Base-by-base conservation (phyloP, 805 yeast species). In the Torulaspora quercuum region DNA sequence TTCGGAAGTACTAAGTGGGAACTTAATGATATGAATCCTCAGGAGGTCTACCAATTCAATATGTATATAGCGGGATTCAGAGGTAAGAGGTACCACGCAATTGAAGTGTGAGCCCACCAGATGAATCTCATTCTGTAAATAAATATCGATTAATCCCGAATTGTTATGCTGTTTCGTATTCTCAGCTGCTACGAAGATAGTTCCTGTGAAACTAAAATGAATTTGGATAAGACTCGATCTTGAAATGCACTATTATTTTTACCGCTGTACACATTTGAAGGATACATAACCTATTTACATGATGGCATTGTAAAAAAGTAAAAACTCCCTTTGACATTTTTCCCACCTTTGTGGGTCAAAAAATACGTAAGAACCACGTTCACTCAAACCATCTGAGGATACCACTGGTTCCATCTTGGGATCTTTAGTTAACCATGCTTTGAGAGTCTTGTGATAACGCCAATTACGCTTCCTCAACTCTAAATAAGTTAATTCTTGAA, bases 331-430 rank as follows among this genome's bases (percentile, higher is more conserved):
- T 61, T 84, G 87, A 46, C 90, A 88, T 62, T 85, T 86, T 53
- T 87, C 95, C 99, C 99, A 92, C 44, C 84, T 78, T 49, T 81
- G 85, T 4, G 97, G 97, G 55, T 92, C 97, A 59, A 92, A 92
- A 61, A 92, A 90, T 15, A 89, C 80, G 58, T 92, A 92, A 7
- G 88, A 79, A 1, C 98, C 97, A 44, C 90, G 75, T 64, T 92
- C 98, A 37, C 89, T 86, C 14, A 57, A 37, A 22, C 69, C 73
- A 39, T 84, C 90, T 23, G 81, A 82, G 21, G 82, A 76, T 41
- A 87, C 85, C 10, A 85, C 75, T 1, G 97, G 96, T 60, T 90
- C 97, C 44, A 80, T 79, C 51, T 78, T 76, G 18, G 95, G 84
- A 53, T 88, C 96, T 61, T 92, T 92, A 8, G 98, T 92, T 41